Base-by-base conservation (phyloP, 192 early-diverging fungal genomes). In the Backusella australiensis region DNA sequence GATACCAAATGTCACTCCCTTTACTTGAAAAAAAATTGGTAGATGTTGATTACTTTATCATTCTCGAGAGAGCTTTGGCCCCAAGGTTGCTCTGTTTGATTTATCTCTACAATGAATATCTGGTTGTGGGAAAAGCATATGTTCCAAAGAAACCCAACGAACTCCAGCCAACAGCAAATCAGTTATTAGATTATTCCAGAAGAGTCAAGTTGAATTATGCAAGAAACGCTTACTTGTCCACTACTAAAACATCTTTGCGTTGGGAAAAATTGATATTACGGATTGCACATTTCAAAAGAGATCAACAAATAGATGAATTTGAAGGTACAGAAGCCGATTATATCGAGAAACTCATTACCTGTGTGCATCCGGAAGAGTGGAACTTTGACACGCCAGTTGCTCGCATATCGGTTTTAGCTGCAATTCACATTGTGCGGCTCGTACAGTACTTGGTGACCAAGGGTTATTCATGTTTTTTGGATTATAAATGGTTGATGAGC, bases 71-170 rank as follows among this genome's bases (percentile, higher is more conserved):
- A 59, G 9, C 6, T 7, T 9, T 59, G 2, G 8, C 53, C n/a
- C 74, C 74, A 29, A 52, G 53, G 15, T 15, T 44, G 9, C 34
- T 75, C 34, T 29, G 34, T 6, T 69, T 75, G 6, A 29, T 32
- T 12, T 59, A 59, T 59, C 46, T 69, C 21, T 75, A 75, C 34
- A 41, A 52, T 4, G 74, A 75, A 75, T 75, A 53, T 39, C 11
- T 75, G 6, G 42, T 75, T 6, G 11, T 69, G 26, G 26, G 38
- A n/a, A 75, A 75, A 23, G 34, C 42, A 1, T 68, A 35, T 15
- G n/a, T 75, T 19, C 74, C 74, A 3, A 34, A 59, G 23, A 59
- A 59, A 8, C 53, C 53, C 8, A 59, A 59, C 11, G 21, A 59
- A 7, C 21, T 59, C 1, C 53, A 59, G 26, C 23, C 9, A 26